phyloP scores from a whole-genome alignment of 352 stramenopile genomes.

The Globisporangium polare region DNA sequence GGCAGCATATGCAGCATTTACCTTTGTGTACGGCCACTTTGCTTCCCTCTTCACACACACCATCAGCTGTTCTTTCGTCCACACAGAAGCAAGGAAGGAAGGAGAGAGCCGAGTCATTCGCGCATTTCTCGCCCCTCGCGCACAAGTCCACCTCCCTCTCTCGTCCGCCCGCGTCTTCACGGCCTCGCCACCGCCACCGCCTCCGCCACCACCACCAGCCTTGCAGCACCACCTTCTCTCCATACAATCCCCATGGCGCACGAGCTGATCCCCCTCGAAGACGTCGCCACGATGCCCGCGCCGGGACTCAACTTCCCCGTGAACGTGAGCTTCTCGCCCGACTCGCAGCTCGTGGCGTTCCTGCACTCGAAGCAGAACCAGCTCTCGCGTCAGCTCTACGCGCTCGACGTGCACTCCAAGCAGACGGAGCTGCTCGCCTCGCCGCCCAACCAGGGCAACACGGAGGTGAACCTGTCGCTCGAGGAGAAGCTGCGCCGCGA shows the following conservation, averaged over 20 bases:
- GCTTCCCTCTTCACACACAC: background rate
- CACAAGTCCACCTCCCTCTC: background rate
- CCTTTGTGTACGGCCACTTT: background rate
- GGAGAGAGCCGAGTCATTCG: slow-evolving; percentile 2
- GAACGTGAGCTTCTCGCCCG: slow-evolving; percentile 83
- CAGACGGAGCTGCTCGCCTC: slow-evolving; percentile 59
- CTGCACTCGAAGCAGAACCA: slow-evolving; percentile 78
- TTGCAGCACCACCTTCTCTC: too few species aligned
- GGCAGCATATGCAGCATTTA: background rate
- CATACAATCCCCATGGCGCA: slow-evolving; percentile 12
- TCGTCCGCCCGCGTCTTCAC: too few species aligned
- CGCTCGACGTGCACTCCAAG: slow-evolving; percentile 59
- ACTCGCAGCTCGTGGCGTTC: slow-evolving; percentile 81
- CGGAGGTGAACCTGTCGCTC: slow-evolving; percentile 81
- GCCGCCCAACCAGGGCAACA: slow-evolving; percentile 74
- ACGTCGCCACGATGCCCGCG: slow-evolving; percentile 85
- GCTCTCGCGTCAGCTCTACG: slow-evolving; percentile 84
- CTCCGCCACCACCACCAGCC: background rate
- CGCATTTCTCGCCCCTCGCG: slow-evolving; percentile 6
- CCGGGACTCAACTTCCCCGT: slow-evolving; percentile 76
- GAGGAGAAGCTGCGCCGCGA: slow-evolving; percentile 91
- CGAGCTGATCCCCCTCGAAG: slow-evolving; percentile 73
- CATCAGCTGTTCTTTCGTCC: slow-evolving; percentile 6
- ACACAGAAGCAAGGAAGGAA: slow-evolving; percentile 3
- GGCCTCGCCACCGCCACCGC: background rate